Conservation (phyloP, 208 protist genomes). For the Trypanosoma boissoni region DNA sequence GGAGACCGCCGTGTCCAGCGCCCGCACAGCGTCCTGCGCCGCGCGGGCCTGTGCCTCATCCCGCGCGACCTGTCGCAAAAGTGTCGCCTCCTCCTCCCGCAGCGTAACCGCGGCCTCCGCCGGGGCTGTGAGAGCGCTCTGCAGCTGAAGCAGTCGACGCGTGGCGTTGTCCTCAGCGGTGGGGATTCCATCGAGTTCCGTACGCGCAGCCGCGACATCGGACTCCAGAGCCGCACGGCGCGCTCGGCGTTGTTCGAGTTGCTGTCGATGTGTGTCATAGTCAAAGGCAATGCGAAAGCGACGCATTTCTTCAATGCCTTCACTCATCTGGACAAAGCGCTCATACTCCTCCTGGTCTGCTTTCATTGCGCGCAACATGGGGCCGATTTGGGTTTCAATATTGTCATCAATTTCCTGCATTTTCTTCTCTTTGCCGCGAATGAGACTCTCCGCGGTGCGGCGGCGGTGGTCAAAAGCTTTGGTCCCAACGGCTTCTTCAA, state of each 20-base stretch:
- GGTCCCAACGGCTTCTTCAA: constrained; percentile 99
- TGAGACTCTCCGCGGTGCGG: constrained; percentile 93
- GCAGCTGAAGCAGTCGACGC: constrained; percentile 51
- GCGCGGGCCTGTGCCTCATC: constrained; percentile 43
- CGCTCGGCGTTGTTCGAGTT: constrained; percentile 18
- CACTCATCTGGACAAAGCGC: constrained; percentile 54
- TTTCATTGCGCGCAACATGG: constrained; percentile 84
- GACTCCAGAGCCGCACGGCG: constrained; percentile 17
- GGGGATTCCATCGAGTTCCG: constrained; percentile 48
- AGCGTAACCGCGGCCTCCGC: constrained; percentile 54
- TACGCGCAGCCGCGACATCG: constrained; percentile 33
- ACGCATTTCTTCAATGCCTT: constrained; percentile 70
- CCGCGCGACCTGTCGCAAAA: constrained; percentile 49
- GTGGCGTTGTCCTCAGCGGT: constrained; percentile 52
- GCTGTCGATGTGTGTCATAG: constrained; percentile 45
- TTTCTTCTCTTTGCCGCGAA: constrained; percentile 99
- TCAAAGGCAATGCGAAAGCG: constrained; percentile 73
- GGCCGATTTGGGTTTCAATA: constrained; percentile 80
- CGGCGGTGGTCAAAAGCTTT: constrained; percentile 99
- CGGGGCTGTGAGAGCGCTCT: constrained; percentile 43
- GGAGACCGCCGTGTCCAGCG: constrained; percentile 46
- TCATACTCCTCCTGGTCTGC: constrained; percentile 89
- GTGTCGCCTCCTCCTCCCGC: constrained; percentile 60
- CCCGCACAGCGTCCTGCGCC: constrained; percentile 37
- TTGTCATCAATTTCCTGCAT: constrained; percentile 97